Base-by-base conservation (phyloP, 805 yeast species). In the Saccharomycopsis schoenii region DNA sequence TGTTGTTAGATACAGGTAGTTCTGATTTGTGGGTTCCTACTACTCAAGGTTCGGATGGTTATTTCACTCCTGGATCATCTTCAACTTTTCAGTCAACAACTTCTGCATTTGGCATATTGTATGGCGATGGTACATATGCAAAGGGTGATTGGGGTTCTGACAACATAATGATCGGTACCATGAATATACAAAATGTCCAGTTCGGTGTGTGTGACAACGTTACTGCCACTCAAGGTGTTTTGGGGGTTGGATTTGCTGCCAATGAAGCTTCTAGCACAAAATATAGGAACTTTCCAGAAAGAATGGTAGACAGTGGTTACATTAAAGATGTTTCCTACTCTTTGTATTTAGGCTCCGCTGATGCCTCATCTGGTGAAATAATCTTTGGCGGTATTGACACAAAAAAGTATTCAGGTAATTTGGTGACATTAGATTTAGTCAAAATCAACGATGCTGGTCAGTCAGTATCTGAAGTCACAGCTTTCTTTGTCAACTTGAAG, bases 1-100 rank as follows among this genome's bases (percentile, higher is more conserved):
- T 68, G 4, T 59, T 68, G 51, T 47, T 72, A n/a, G 75, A 72
- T 59, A 70, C 73, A 1, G 75, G 74, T 1, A 71, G 74, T 4
- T 65, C 71, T 2, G 73, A 71, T 54, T 66, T 71, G 34, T 71
- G 73, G 73, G 70, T 70, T 19, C 61, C 65, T 19, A 42, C 54
- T 15, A 3, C 15, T 15, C 37, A 40, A n/a, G 14, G 14, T 3
- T 43, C 56, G 9, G 52, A 43, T 14, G 63, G 63, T 10, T 24
- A 29, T 19, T 61, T 55, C 17, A 42, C 43, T 40, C 29, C 63
- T 14, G 25, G 4, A 1, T 19, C 40, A 36, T 58, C 58, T 2
- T 14, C 54, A 4, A 10, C 60, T 17, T 61, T 47, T 42, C 10
- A 58, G 12, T 14, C 34, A 15, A 51, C 36, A 1, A 37, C 40